A percentile compares a stretch with the other conserved stretches of the same genome.
These are phyloP conservation scores for Knoxdaviesia capensis DNA, from an alignment of 2,329 filamentous ascomycete genomes.

Conservation along the genomic window DNA sequence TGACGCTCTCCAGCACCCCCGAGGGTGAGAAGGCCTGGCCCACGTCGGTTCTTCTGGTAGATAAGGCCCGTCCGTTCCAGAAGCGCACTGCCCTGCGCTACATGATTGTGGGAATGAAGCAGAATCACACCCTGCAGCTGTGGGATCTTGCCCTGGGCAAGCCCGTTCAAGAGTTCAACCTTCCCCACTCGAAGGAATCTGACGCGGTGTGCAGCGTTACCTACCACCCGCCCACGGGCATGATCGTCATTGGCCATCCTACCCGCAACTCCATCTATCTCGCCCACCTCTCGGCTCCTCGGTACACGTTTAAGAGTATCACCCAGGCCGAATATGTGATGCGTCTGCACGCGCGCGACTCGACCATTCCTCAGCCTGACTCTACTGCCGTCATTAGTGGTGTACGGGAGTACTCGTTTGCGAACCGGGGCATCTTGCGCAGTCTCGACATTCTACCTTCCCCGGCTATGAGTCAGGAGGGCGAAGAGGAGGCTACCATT, in stretches of 20 bases:
- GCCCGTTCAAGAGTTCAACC: constrained; percentile 89
- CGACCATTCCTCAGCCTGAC: constrained; percentile 62
- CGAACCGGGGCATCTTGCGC: constrained; percentile 65
- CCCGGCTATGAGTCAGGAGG: constrained; percentile 40
- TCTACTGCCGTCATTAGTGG: constrained; percentile 95
- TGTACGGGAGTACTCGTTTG: constrained; percentile 85
- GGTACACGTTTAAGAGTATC: constrained; percentile 67
- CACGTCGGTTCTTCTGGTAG: constrained; percentile 85
- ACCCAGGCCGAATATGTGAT: constrained; percentile 78
- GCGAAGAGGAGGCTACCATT: constrained; percentile 45
- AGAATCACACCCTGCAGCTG: constrained; percentile 94
- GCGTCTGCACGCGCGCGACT: constrained; percentile 52
- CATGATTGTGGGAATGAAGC: constrained; percentile 94
- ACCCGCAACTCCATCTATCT: constrained; percentile 97
- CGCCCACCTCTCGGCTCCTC: constrained; percentile 81
- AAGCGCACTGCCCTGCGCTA: constrained; percentile 83
- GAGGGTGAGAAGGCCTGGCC: constrained; percentile 91
- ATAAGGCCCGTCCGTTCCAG: constrained; percentile 85
- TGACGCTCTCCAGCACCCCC: constrained; percentile 71
- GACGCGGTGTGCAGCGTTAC: constrained; percentile 95
- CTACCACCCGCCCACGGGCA: constrained; percentile 81
- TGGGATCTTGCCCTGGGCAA: constrained; percentile 95
- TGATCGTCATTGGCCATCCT: constrained; percentile 87
- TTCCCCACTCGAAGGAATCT: constrained; percentile 88
- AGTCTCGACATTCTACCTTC: constrained; percentile 75